Percentiles rank a stretch among this genome's conserved stretches.
Conservation (phyloP, 331 rosid species). For the Quercus lobata region DNA sequence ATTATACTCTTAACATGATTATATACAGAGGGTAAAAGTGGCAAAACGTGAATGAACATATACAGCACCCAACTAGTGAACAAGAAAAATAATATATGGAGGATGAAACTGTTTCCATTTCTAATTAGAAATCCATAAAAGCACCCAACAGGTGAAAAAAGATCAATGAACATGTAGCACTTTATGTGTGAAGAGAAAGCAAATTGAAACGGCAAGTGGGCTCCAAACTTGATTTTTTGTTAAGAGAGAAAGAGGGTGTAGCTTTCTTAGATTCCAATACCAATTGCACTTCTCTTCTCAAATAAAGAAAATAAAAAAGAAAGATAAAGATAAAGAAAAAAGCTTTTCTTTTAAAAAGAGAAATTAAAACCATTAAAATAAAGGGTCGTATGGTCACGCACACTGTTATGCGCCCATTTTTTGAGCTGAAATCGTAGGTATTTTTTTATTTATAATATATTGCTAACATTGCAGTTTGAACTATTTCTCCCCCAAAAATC, state of each 20-base stretch:
- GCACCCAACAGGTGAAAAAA: not conserved
- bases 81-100: not conserved
- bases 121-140: not conserved
- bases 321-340: slow-evolving; percentile 18
- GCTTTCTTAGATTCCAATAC: slow-evolving; percentile 30
- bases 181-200: not conserved
- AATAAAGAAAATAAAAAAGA: slow-evolving; percentile 2
- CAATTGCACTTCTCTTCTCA: slow-evolving; percentile 5
- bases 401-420: no score
- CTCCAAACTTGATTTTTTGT: not conserved
- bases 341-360: slow-evolving; percentile 3
- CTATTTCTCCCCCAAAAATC: rapidly evolving
- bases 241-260: slow-evolving; percentile 3
- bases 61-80: no score
- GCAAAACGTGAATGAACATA: no score
- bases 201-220: not conserved
- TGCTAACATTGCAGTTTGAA: rapidly evolving
- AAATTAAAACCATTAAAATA: not conserved
- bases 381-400: not conserved
- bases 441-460: no score
- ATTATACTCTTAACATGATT: no score
- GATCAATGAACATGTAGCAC: not conserved
- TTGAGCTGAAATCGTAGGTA: rapidly evolving
- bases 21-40: no score
- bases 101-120: not conserved